A percentile compares a stretch with the other conserved stretches of the same genome.
Evolutionary conservation across 495 filamentous ascomycete genomes (phyloP).

Genomic region (Ramalina intermedia): DNA sequence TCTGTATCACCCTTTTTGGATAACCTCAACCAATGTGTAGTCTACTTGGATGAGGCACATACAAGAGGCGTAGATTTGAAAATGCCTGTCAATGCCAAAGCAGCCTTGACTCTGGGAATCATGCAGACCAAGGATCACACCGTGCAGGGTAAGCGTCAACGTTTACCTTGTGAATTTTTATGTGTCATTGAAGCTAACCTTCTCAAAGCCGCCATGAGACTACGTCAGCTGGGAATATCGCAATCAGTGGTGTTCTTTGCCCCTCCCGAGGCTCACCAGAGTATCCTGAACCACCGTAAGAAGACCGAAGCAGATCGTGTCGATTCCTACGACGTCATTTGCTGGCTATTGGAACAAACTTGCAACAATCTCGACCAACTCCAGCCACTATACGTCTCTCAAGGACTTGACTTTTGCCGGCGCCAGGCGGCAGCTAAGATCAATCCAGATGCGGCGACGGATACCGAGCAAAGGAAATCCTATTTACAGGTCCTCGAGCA

Average conservation of each 20-base stretch:
- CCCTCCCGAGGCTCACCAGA: constrained; percentile 35
- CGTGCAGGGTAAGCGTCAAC: constrained; percentile 48
- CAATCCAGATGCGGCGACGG: constrained; percentile 19
- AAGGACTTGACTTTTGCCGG: constrained; percentile 42
- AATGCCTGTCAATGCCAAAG: constrained; percentile 43
- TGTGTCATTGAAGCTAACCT: neutral
- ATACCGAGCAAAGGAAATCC: constrained; percentile 17
- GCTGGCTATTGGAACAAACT: constrained; percentile 48
- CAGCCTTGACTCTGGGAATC: constrained; percentile 55
- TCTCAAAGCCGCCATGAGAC: constrained; percentile 32
- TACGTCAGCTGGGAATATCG: constrained; percentile 24
- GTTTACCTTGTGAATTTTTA: neutral
- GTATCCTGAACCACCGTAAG: constrained; percentile 24
- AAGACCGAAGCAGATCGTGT: constrained; percentile 15
- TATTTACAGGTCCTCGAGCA: constrained; percentile 27
- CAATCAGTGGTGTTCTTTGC: constrained; percentile 31
- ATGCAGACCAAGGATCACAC: constrained; percentile 56
- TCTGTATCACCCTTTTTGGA: constrained; percentile 44
- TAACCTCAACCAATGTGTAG: constrained; percentile 46
- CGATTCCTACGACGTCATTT: constrained; percentile 38
- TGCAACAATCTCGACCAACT: constrained; percentile 40
- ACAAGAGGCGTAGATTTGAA: constrained; percentile 62
- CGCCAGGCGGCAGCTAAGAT: constrained; percentile 17
- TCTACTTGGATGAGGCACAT: constrained; percentile 65
- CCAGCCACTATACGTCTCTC: constrained; percentile 39